These are phyloP conservation scores for Corylus avellana DNA, from an alignment of 306 rosid genomes.

Conservation along the genomic window DNA sequence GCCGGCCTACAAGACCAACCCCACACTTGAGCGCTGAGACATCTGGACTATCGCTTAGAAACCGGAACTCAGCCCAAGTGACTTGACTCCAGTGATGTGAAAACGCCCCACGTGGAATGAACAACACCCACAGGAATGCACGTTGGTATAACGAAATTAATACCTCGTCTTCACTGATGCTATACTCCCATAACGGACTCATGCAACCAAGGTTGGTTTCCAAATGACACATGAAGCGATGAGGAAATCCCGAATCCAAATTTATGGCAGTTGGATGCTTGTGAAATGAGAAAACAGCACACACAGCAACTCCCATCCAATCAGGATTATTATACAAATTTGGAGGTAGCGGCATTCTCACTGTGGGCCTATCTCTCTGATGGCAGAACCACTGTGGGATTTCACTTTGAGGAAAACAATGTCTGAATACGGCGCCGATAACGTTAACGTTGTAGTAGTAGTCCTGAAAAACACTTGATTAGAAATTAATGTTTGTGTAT, in stretches of 20 bases:
- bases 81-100: background rate
- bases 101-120: background rate
- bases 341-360: background rate
- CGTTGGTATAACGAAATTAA: background rate
- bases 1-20: background rate
- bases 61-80: background rate
- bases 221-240: background rate
- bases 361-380: background rate
- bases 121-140: background rate
- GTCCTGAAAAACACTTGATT: background rate
- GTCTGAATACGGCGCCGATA: background rate
- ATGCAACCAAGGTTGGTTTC: background rate
- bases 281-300: background rate
- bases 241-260: background rate
- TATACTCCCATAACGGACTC: background rate
- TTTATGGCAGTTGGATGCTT: background rate
- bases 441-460: rapidly evolving
- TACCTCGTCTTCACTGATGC: background rate
- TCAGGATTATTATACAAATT: background rate
- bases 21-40: background rate
- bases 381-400: background rate
- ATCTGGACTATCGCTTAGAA: background rate
- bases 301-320: background rate
- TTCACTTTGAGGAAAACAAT: background rate
- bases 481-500: background rate